These are phyloP conservation scores for Pyrenophora seminiperda DNA, from an alignment of 2,329 filamentous ascomycete species.

Conservation along the genomic window DNA sequence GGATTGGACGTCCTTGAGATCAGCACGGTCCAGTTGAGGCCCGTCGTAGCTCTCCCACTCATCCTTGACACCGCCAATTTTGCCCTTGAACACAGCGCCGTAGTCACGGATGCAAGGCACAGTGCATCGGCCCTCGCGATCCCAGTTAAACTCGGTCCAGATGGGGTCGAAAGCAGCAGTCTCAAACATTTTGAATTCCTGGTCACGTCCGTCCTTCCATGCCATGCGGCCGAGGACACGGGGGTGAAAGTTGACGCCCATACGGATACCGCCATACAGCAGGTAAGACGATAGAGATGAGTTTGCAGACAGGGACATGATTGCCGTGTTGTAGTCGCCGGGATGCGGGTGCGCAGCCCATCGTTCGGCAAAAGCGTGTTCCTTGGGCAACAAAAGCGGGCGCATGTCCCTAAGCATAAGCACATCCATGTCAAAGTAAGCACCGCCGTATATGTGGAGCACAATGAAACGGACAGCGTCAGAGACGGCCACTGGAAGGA, in stretches of 20 bases:
- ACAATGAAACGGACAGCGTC: conserved; percentile 62
- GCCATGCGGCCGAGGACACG: conserved; percentile 62
- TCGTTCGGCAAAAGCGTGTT: conserved; percentile 61
- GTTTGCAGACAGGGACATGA: conserved; percentile 63
- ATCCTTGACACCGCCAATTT: conserved; percentile 52
- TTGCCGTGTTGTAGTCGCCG: conserved; percentile 63
- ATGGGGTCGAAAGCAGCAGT: conserved; percentile 63
- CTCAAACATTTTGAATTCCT: conserved; percentile 63
- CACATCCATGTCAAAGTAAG: conserved; percentile 63
- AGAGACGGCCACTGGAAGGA: conserved; percentile 62
- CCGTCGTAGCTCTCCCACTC: conserved; percentile 62
- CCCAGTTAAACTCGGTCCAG: conserved; percentile 63
- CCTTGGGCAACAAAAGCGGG: conserved; percentile 57
- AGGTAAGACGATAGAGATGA: conserved; percentile 61
- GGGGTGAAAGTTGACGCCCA: conserved; percentile 64
- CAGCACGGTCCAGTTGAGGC: conserved; percentile 46
- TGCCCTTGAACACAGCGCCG: conserved; percentile 58
- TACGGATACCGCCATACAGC: conserved; percentile 60
- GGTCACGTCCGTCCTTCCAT: conserved; percentile 60
- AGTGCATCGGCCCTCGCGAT: conserved; percentile 58
- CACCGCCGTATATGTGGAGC: conserved; percentile 59
- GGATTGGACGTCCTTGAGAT: conserved; percentile 32
- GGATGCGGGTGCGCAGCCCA: conserved; percentile 60
- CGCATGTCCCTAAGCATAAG: conserved; percentile 61
- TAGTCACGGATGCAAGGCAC: conserved; percentile 62